phyloP scores from a whole-genome alignment of 208 protist genomes.

The Willaertia magna region DNA sequence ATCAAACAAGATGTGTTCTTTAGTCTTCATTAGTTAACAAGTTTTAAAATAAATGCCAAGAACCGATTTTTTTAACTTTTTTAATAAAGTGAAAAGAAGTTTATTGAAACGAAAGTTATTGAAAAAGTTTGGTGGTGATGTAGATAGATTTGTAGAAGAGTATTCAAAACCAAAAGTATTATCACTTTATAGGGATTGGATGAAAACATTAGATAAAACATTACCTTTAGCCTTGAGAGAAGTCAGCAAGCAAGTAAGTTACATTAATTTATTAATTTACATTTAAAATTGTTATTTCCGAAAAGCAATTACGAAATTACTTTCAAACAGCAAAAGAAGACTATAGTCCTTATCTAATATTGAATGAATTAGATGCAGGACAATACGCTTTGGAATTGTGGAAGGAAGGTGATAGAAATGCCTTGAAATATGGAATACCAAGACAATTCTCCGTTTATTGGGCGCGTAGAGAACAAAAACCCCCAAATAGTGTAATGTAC shows the following conservation, averaged over 20 bases:
- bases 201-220: background rate
- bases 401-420: background rate
- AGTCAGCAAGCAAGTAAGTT: background rate
- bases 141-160: background rate
- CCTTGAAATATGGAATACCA: background rate
- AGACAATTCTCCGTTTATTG: background rate
- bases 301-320: background rate
- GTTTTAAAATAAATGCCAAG: too few species aligned
- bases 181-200: background rate
- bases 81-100: background rate
- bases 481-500: background rate
- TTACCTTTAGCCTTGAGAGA: background rate
- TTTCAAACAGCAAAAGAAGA: background rate
- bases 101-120: background rate
- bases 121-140: background rate
- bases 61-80: background rate
- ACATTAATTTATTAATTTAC: background rate
- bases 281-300: background rate
- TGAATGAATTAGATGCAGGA: background rate
- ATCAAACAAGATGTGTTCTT: background rate
- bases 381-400: background rate
- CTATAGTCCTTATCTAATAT: background rate
- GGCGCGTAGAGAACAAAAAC: background rate
- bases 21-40: background rate
- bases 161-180: background rate